phyloP scores from a whole-genome alignment of 768 basidiomycete species.

The Termitomyces heimii region DNA sequence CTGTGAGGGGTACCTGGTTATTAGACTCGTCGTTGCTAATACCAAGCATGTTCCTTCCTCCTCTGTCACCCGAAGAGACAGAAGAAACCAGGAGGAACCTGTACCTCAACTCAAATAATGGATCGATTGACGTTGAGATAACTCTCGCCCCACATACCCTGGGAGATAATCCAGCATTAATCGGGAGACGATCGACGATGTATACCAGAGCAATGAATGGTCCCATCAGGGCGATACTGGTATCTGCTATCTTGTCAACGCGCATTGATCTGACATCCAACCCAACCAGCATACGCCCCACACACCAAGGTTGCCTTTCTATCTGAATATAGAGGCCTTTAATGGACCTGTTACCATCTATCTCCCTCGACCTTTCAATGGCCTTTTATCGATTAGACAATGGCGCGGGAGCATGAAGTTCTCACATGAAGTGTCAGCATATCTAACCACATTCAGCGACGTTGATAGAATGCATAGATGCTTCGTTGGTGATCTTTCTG shows the following conservation, averaged over 20 bases:
- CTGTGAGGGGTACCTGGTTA: slow-evolving; percentile 32
- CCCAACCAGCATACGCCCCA: slow-evolving; percentile 14
- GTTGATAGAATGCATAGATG: slow-evolving; percentile 21
- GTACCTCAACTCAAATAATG: slow-evolving; percentile 24
- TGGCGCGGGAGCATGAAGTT: slow-evolving; percentile 22
- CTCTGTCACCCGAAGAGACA: slow-evolving; percentile 26
- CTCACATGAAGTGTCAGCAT: slow-evolving; percentile 21
- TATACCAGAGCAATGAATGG: slow-evolving; percentile 23
- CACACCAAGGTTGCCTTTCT: slow-evolving; percentile 17
- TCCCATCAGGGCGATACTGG: slow-evolving; percentile 16
- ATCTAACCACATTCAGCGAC: slow-evolving; percentile 26
- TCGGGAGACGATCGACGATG: slow-evolving; percentile 11
- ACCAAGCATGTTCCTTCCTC: slow-evolving; percentile 31
- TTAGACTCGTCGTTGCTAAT: slow-evolving; percentile 37
- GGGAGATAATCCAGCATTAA: background rate
- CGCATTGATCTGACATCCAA: background rate
- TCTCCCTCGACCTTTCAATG: slow-evolving; percentile 36
- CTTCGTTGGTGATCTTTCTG: slow-evolving; percentile 30
- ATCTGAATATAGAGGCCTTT: slow-evolving; percentile 14
- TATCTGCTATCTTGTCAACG: slow-evolving; percentile 6
- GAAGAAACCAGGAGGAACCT: slow-evolving; percentile 36
- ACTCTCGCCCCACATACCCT: slow-evolving; percentile 22
- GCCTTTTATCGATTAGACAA: slow-evolving; percentile 23
- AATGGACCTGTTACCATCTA: slow-evolving; percentile 27
- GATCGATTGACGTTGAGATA: slow-evolving; percentile 32